Evolutionary conservation across 768 basidiomycete genomes (phyloP), one percentile per base, ranked within the genome.

Genomic region (Holtermannia corniformis): DNA sequence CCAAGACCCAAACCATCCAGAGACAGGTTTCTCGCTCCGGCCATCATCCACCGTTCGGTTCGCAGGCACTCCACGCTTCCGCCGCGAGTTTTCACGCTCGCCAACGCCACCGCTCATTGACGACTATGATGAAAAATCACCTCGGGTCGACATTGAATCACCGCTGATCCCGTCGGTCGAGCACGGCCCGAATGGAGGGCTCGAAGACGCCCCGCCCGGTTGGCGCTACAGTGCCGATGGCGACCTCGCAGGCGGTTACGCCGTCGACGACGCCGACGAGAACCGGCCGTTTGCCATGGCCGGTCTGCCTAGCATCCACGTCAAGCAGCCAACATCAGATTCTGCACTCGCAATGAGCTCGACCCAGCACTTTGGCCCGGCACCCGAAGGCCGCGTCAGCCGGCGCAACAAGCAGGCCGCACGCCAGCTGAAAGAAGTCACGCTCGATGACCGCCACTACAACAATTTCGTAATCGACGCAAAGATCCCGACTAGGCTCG

Each of bases 331-430:
- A n/a, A n/a, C n/a, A n/a, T n/a, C n/a, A n/a, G n/a, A n/a, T n/a
- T n/a, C n/a, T n/a, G n/a, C n/a, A n/a, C 20, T 28, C 25, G 10
- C 10, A 37, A 7, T 37, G 10, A 37, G 63, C 3, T 37, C 55
- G 0, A 70, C 67, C 1, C 64, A 63, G 40, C 70, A 72, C 43
- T 72, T 68, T 44, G 70, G 70, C 23, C 70, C 67, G 3, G 68
- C 70, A n/a, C 70, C 70, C 2, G 55, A 51, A 0, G 70, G 70
- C 22, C 57, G 65, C 4, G 65, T 72, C 1, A 55, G 63, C 5
- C 46, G 70, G 19, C 50, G 70, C 42, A 62, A 63, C 5, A 59
- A 67, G 27, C 63, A 61, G 37, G 64, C 59, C 25, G 58, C 55
- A 1, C 48, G 64, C 3, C 64, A 67, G 57, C 64, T 65, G 43